Percentiles rank a stretch among this genome's conserved stretches.
Conservation (phyloP, 441 rosid species). For the Populus trichocarpa region DNA sequence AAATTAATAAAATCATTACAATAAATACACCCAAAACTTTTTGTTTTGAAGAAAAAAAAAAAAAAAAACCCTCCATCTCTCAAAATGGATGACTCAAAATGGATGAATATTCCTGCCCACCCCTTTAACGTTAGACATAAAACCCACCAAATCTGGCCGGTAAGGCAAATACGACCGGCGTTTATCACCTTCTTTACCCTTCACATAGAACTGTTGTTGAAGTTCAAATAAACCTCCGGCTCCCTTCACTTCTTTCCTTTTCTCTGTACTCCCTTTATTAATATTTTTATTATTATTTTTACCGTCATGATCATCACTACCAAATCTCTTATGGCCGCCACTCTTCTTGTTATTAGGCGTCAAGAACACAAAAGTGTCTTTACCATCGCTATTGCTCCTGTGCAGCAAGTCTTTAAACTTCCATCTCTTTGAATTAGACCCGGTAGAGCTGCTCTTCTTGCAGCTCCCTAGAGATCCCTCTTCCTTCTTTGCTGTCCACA, state of each 20-base stretch:
- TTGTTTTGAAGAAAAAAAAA: background rate
- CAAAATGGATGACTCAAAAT: slow-evolving; percentile 51
- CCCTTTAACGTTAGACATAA: slow-evolving; percentile 42
- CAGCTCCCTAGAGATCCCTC: slow-evolving; percentile 25
- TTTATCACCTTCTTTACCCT: slow-evolving; percentile 32
- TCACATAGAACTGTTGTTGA: slow-evolving; percentile 13
- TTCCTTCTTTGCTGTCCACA: slow-evolving; percentile 50
- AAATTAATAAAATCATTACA: background rate
- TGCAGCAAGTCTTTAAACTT: slow-evolving; percentile 45
- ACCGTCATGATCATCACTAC: background rate
- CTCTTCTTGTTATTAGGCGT: slow-evolving; percentile 21
- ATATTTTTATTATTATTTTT: background rate
- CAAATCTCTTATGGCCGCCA: background rate
- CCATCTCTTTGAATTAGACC: slow-evolving; percentile 68
- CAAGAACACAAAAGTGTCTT: slow-evolving; percentile 39
- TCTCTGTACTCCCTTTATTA: background rate
- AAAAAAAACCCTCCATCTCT: slow-evolving; percentile 8
- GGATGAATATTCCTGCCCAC: slow-evolving; percentile 46
- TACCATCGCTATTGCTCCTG: slow-evolving; percentile 64
- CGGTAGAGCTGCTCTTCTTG: slow-evolving; percentile 70
- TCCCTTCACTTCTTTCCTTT: background rate
- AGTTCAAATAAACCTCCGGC: background rate
- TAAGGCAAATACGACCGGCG: slow-evolving; percentile 47
- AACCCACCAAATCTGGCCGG: slow-evolving; percentile 46
- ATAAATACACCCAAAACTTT: background rate